A percentile compares a stretch with the other conserved stretches of the same genome.
Evolutionary conservation across 257 asterid species (phyloP).

Genomic region (Solanum appendiculatum): DNA sequence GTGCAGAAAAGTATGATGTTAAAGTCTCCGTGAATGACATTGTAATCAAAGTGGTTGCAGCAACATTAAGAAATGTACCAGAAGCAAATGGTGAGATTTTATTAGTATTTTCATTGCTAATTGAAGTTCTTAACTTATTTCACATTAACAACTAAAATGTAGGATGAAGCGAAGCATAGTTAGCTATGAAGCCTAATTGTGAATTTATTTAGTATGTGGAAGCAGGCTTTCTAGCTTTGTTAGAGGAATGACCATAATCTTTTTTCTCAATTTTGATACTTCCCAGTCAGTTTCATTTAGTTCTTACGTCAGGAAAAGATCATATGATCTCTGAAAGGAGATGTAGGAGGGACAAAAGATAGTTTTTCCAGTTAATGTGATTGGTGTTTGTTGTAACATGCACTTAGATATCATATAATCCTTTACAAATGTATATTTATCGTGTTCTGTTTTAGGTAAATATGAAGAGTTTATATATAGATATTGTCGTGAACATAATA

Average conservation of each 20-base stretch:
- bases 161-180: not conserved
- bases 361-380: not conserved
- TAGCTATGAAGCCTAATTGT: not conserved
- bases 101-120: not conserved
- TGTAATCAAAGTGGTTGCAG: conserved; percentile 86
- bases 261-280: not conserved
- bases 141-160: not conserved
- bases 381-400: not conserved
- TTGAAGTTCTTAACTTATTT: not conserved
- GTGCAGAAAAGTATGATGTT: conserved; percentile 70
- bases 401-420: not conserved
- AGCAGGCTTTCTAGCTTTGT: not conserved
- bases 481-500: not conserved
- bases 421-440: not conserved
- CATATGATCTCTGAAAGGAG: not conserved
- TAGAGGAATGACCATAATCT: not conserved
- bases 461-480: not conserved
- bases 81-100: conserved; percentile 81
- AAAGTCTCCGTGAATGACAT: conserved; percentile 97
- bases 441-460: not conserved
- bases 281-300: not conserved
- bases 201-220: not conserved
- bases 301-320: not conserved
- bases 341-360: not conserved
- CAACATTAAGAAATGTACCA: conserved; percentile 79